Base-by-base conservation (phyloP, 78 protist species). In the Guillardia theta region DNA sequence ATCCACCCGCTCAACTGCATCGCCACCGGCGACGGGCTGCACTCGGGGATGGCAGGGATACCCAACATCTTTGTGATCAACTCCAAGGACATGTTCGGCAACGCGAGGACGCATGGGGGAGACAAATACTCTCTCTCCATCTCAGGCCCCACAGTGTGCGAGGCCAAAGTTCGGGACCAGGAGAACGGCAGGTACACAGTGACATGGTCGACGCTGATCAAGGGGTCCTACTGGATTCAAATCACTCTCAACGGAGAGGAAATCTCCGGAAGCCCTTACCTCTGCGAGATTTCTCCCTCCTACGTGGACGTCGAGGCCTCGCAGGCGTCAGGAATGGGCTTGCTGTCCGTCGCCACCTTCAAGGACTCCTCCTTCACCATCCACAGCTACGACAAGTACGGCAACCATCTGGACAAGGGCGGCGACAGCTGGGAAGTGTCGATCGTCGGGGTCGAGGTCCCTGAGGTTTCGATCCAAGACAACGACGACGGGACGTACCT, bases 261-360 rank as follows among this genome's bases (percentile, higher is more conserved):
- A 43, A 70, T 70, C 83, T 70, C 83, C 4, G 83, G 83, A 6
- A 22, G 36, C 1, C 83, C 83, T 0, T 70, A 70, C 83, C 36
- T 70, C 45, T 70, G 83, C 22, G 83, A 70, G 1, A 33, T 70
- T 43, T 15, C n/a, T 36, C 45, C 83, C 10, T 36, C 83, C 0
- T 36, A 24, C 1, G 83, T 70, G 9, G 83, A 70, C 41, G 83
- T 70, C 41, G 9, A 22, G n/a, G 10, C 41, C 33, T 70, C 83
- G 27, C n/a, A 12, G 36, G 83, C 83, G 27, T 15, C 27, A 12
- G 83, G 83, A 36, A 70, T 70, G 83, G 83, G 83, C 6, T 6
- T 70, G 83, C 41, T 70, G 83, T 36, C 83, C 6, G 83, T 70
- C 41, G 83, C 46, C 83, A 70, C 83, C 83, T 70, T 70, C 83